Evolutionary conservation across 352 stramenopile genomes (phyloP), one percentile per base, ranked within the genome.

Genomic region (Phytophthora podocarpi): DNA sequence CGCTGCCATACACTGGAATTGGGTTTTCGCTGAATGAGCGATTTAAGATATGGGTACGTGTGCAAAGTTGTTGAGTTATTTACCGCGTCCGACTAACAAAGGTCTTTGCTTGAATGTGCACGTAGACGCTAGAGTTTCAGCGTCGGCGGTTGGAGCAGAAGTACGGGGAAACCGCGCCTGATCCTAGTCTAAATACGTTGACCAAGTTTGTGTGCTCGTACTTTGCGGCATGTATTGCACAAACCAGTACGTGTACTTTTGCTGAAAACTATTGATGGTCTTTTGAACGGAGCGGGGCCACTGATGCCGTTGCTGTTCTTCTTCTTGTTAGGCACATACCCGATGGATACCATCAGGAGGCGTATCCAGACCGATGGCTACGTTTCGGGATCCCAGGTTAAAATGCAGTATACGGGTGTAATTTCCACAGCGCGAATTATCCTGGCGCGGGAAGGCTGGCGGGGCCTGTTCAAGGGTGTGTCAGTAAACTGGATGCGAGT

Each of bases 401-500:
- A 76, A 68, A 64, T 79, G 16, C 76, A 78, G 50, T 95, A 95
- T 67, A 90, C 79, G 6, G 78, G 82, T 51, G 72, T 95, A 16
- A 37, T 77, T 34, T 78, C 78, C 16, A 93, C 85, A 13, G 80
- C 78, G 4, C 80, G 72, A 9, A 77, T 93, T 43, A 93, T 95
- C 57, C 42, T 93, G 43, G 49, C 70, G 12, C 70, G 87, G 31
- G 87, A 95, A 81, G 85, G 87, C 21, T 91, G 80, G 80, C 76
- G 85, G 39, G 85, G 87, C 1, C 82, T 95, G 21, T 95, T 93
- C 70, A 95, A 95, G 64, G 87, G 87, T 21, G 85, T 93, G 30
- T 91, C 81, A 0, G 83, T 95, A 55, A 95, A 93, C 47, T 95
- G 87, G 87, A 83, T 95, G 72, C 67, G 86, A 48, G 86, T 95